Evolutionary conservation across 352 stramenopile genomes (phyloP).

Genomic region (Hyaloperonospora arabidopsidis): DNA sequence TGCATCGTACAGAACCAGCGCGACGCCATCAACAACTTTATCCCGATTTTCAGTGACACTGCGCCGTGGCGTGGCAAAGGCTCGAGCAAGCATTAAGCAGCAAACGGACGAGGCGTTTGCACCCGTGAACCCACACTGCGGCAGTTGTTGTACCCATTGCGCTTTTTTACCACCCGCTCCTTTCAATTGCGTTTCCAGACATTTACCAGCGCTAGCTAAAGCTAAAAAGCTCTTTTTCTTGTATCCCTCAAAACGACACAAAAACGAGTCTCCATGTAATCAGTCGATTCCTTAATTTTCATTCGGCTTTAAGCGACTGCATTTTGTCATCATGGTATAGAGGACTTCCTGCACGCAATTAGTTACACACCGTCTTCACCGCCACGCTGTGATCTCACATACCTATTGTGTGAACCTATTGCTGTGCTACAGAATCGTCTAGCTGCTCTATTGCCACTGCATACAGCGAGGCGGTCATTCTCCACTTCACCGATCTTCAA

Average conservation of each 20-base stretch:
- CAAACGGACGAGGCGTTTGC: background rate
- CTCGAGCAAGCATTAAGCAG: conserved; percentile 50
- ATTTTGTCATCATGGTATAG: too few relatives aligned
- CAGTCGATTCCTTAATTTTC: too few relatives aligned
- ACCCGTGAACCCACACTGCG: background rate
- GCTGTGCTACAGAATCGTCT: conserved; percentile 27
- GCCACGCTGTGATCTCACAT: background rate
- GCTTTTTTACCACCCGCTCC: too few relatives aligned
- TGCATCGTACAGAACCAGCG: conserved; percentile 99
- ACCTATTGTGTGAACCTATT: background rate
- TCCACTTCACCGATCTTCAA: conserved; percentile 56
- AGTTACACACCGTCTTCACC: too few relatives aligned
- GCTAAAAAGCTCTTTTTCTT: too few relatives aligned
- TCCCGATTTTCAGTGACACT: conserved; percentile 95
- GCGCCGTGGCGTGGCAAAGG: conserved; percentile 85
- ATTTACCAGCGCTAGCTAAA: too few relatives aligned
- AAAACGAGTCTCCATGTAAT: too few relatives aligned
- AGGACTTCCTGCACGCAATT: too few relatives aligned
- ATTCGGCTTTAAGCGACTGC: too few relatives aligned
- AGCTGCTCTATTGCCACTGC: conserved; percentile 13
- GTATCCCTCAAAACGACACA: too few relatives aligned
- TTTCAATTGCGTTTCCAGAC: too few relatives aligned
- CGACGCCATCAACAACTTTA: conserved; percentile 99
- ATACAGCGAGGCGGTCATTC: conserved; percentile 27
- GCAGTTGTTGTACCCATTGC: too few relatives aligned